Percentiles rank a stretch among this genome's conserved stretches.
These are phyloP conservation scores for Xerocomus minutiporus DNA, from an alignment of 1,284 basidiomycete species.

Conservation along the genomic window DNA sequence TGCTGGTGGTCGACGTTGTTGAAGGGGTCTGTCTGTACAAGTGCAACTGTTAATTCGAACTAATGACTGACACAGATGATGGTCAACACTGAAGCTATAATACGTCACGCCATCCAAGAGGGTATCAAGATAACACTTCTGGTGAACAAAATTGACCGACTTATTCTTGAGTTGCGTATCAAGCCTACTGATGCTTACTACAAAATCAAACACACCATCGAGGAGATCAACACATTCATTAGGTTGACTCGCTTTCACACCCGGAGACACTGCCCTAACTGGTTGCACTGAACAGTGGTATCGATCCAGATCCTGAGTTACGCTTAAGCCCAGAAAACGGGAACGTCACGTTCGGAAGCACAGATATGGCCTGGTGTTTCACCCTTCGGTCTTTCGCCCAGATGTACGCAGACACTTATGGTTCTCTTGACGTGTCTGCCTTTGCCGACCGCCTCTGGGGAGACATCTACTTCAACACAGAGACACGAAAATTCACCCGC, in stretches of 20 bases:
- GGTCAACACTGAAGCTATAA: conserved; percentile 83
- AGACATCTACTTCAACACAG: conserved; percentile 90
- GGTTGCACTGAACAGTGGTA: conserved; percentile 49
- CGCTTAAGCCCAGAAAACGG: conserved; percentile 91
- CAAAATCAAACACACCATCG: conserved; percentile 98
- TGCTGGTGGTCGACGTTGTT: conserved; percentile 93
- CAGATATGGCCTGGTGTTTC: conserved; percentile 98
- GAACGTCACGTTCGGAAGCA: conserved; percentile 96
- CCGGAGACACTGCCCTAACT: conserved; percentile 2
- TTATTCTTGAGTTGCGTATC: conserved; percentile 94
- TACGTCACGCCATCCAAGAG: conserved; percentile 86
- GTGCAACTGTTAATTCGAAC: conserved; percentile 2
- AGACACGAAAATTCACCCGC: conserved; percentile 84
- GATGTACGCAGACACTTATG: conserved; percentile 93
- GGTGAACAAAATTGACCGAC: conserved; percentile 96
- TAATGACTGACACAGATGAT: conserved; percentile 58
- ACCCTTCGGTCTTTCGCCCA: conserved; percentile 92
- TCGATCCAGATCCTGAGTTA: conserved; percentile 83
- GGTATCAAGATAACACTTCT: conserved; percentile 89
- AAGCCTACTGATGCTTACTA: conserved; percentile 97
- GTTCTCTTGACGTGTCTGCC: conserved; percentile 61
- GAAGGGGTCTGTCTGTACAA: conserved; percentile 69
- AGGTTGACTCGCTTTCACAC: conserved; percentile 47
- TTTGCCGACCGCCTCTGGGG: conserved; percentile 95
- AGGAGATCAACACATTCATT: conserved; percentile 96